Evolutionary conservation across 1,284 basidiomycete species (phyloP), one percentile per base, ranked within the genome.

Genomic region (Spongiforma sp.): DNA sequence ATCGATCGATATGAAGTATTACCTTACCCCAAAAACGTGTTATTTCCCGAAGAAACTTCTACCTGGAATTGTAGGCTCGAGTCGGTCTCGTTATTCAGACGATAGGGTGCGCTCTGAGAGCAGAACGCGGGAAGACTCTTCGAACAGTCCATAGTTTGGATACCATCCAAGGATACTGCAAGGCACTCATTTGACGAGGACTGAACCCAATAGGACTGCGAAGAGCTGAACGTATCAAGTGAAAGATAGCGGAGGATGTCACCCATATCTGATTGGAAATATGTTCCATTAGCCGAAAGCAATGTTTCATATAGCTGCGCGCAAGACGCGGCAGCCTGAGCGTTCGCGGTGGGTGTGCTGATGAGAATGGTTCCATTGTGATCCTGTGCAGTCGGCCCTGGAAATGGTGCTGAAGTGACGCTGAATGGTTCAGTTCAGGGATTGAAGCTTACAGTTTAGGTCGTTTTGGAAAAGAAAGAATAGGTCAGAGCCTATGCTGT

Each of bases 81-180:
- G 39, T 66, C 63, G 7, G 59, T 63, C 8, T 61, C 34, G 2
- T n/a, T 60, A 39, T 62, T 68, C 2, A 57, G 59, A 21, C 61
- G 61, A 41, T 66, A 68, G 19, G 65, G 65, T 21, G 66, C 66
- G 37, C 56, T 61, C 37, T 68, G 63, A 19, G 62, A 68, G 36
- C 63, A 68, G 28, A 68, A 61, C 15, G 59, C 41, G 2, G 63
- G 67, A 12, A 68, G 54, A 14, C 24, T 33, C 37, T 50, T 57
- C 12, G 37, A 36, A 33, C 60, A 66, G 39, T 5, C 39, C 11
- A 59, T 33, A 33, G 21, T 56, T 7, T 43, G 56, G 5, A 62
- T 52, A n/a, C 62, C 60, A 19, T 1, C 53, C 53, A 60, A 46
- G 33, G 66, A 68, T 52, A 68, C 60, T 26, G 59, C 58, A 21